A percentile compares a stretch with the other conserved stretches of the same genome.
Conservation (phyloP, 1,139 yeast genomes). For the Barnettozyma hawaiiensis region DNA sequence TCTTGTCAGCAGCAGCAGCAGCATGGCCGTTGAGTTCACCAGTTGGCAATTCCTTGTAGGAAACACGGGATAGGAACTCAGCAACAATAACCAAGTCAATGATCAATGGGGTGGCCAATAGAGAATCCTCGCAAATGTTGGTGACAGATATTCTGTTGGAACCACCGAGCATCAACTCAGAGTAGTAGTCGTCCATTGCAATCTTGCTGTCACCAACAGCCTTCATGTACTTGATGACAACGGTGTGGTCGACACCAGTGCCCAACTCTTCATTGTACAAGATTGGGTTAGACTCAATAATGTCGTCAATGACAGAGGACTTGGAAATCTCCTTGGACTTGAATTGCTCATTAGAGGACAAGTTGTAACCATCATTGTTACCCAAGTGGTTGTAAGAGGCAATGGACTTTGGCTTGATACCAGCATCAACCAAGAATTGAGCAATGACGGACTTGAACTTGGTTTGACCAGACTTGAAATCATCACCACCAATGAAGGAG, state of each 20-base stretch:
- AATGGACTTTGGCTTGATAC: slow-evolving; percentile 89
- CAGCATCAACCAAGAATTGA: slow-evolving; percentile 94
- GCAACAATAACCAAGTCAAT: slow-evolving; percentile 86
- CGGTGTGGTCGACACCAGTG: slow-evolving; percentile 82
- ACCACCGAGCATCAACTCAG: slow-evolving; percentile 96
- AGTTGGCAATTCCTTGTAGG: slow-evolving; percentile 50
- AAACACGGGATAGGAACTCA: slow-evolving; percentile 83
- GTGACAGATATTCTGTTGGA: slow-evolving; percentile 91
- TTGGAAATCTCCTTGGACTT: slow-evolving; percentile 93
- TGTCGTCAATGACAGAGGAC: slow-evolving; percentile 90
- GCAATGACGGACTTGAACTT: slow-evolving; percentile 93
- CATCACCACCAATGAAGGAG: slow-evolving; percentile 92
- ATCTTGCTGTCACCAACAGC: slow-evolving; percentile 97
- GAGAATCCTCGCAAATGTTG: slow-evolving; percentile 94
- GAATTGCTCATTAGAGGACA: slow-evolving; percentile 89
- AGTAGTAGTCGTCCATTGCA: slow-evolving; percentile 97
- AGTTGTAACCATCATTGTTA: slow-evolving; percentile 91
- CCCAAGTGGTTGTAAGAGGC: slow-evolving; percentile 97
- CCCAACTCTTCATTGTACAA: slow-evolving; percentile 80
- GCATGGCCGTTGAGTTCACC: slow-evolving; percentile 3
- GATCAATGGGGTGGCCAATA: slow-evolving; percentile 90
- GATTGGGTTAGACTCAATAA: slow-evolving; percentile 82
- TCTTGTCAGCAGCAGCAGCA: no score
- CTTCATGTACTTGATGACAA: slow-evolving; percentile 88
- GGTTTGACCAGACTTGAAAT: slow-evolving; percentile 95